A percentile compares a stretch with the other conserved stretches of the same genome.
Conservation (phyloP, 2,329 filamentous ascomycete genomes). For the Colletotrichum sp. region DNA sequence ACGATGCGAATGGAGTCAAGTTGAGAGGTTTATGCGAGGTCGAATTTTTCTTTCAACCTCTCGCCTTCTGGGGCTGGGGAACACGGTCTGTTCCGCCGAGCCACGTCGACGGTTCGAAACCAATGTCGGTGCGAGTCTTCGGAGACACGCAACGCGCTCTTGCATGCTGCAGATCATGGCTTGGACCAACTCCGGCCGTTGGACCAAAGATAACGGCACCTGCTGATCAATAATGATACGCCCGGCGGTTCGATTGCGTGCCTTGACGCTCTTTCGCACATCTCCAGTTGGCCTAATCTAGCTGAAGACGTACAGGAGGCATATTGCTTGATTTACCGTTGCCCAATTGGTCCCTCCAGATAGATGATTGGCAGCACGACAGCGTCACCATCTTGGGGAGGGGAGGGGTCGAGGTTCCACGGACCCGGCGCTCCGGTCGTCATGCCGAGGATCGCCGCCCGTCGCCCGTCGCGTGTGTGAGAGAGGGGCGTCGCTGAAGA, state of each 20-base stretch:
- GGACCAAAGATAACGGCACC: background rate
- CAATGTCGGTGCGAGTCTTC: background rate
- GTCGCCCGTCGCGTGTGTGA: slow-evolving; percentile 7
- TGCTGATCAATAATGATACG: background rate
- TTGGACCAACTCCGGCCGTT: background rate
- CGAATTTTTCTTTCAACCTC: background rate
- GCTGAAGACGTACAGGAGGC: slow-evolving; percentile 3
- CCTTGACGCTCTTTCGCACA: background rate
- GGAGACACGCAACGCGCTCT: background rate
- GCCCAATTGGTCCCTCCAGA: background rate
- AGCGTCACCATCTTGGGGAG: background rate
- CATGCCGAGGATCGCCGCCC: background rate
- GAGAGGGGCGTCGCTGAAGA: background rate
- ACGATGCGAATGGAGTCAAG: background rate
- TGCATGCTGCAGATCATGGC: background rate
- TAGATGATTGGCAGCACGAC: background rate
- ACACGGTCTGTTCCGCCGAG: background rate
- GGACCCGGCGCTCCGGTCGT: slow-evolving; percentile 14
- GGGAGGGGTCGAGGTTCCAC: background rate
- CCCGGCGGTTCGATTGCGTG: background rate
- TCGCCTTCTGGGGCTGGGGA: background rate
- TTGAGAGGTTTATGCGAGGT: slow-evolving; percentile 2
- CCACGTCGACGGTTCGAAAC: slow-evolving; percentile 1
- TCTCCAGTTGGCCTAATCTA: background rate
- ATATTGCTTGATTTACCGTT: background rate